Base-by-base conservation (phyloP, 129 eudicot species). In the Ambrosia trifida region DNA sequence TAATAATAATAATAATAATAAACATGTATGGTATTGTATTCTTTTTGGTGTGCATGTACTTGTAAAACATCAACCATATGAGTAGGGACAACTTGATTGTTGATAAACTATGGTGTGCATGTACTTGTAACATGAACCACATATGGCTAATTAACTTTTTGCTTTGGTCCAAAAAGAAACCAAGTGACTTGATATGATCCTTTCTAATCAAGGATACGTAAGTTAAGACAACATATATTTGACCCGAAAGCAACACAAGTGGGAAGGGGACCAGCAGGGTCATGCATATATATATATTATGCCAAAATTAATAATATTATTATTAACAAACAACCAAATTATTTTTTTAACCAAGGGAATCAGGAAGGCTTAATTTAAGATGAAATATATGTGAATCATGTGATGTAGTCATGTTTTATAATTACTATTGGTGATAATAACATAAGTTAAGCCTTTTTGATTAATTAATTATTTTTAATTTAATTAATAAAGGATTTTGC, bases 251-350 rank as follows among this genome's bases (percentile, higher is more conserved):
- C 50, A 18, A 36, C 12, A 69, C 73, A 51, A 50, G 36, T 69
- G 74, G 60, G 72, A 32, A 30, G 45, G 45, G 35, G 74, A 14
- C 16, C 31, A 69, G 33, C 31, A 69, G 33, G 12, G 50, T 49
- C 74, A 52, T 54, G 66, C 52, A 53, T n/a, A 19, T 36, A 53
- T 70, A 36, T 50, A 32, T 4, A 69, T 5, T 10, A 53, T 53
- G 17, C 7, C 20, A 49, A 31, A 30, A 7, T 47, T n/a, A n/a
- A n/a, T n/a, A n/a, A 28, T 7, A 49, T 38, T 38, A n/a, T 38
- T 38, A 8, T 24, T 24, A 24, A 24, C 28, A 24, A 24, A 24
- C 28, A 24, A 8, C 1, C 43, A 38, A 38, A 38, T 38, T 38
- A 38, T 38, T 38, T 38, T 2, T 38, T 38, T 38, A 38, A 38